Evolutionary conservation across 805 yeast genomes (phyloP).

Genomic region (Clavispora santaluciae): DNA sequence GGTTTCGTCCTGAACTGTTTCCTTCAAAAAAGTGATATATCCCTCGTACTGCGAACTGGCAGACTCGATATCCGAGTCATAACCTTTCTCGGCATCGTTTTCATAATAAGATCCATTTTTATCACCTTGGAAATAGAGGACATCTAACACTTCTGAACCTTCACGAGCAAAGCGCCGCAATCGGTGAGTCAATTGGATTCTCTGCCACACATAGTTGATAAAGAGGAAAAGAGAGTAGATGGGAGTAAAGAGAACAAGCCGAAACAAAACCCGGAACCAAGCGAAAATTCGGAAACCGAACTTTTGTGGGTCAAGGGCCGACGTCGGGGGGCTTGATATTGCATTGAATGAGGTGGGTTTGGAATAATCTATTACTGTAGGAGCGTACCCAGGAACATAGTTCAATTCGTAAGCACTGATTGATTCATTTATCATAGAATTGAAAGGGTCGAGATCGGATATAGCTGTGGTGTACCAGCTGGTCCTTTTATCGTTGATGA

Average conservation of each 20-base stretch:
- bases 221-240: constrained; percentile 58
- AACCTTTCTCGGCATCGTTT: neutral
- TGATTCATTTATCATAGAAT: constrained; percentile 41
- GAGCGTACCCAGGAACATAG: constrained; percentile 50
- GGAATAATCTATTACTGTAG: constrained; percentile 50
- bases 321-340: neutral
- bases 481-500: constrained; percentile 39
- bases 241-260: constrained; percentile 53
- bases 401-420: constrained; percentile 36
- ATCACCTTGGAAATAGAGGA: constrained; percentile 17
- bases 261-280: constrained; percentile 45
- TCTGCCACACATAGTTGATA: constrained; percentile 34
- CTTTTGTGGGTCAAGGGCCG: neutral
- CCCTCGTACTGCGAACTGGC: neutral
- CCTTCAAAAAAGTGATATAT: constrained; percentile 2
- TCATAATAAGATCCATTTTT: constrained; percentile 4
- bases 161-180: constrained; percentile 25
- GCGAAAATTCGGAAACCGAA: constrained; percentile 19
- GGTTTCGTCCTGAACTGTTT: constrained; percentile 45
- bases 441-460: constrained; percentile 56
- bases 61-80: constrained; percentile 3
- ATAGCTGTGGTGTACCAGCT: constrained; percentile 82
- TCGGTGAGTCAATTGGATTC: constrained; percentile 26
- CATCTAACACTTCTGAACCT: constrained; percentile 22
- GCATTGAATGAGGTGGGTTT: constrained; percentile 34